Evolutionary conservation across 2,329 filamentous ascomycete genomes (phyloP), one percentile per base, ranked within the genome.

Genomic region (Ophiostoma quercus): DNA sequence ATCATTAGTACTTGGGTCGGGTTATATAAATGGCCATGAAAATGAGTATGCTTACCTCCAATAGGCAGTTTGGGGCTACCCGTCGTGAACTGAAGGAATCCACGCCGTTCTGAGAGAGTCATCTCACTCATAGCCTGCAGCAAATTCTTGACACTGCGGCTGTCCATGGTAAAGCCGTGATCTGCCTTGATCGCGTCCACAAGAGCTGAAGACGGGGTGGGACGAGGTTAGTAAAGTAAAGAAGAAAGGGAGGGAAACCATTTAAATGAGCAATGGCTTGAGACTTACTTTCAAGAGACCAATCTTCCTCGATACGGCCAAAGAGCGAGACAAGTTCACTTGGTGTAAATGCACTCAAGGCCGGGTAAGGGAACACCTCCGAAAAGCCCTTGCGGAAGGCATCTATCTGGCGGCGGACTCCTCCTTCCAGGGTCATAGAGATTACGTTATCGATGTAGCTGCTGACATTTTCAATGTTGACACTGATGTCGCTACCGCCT

Each of bases 111-210:
- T 63, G 88, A 80, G 1, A 85, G 80, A 8, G 85, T 86, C 69
- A 97, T 85, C 77, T 96, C 91, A 78, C 93, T 97, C 95, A 99
- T 98, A 11, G 90, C 90, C 76, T 97, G 93, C 22, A 99, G 84
- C 74, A 99, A 79, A 76, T 99, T 98, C 76, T 90, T 92, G 66
- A 99, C 93, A 76, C 91, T 97, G 81, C 90, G 92, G 83, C 94
- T 98, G 78, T 99, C 95, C 87, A 99, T 95, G 75, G 98, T 99
- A 83, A 92, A 99, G 9, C 95, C 95, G 77, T 99, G 95, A 75
- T 99, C 95, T 37, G 95, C 95, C 82, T 99, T 99, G 82, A 99
- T 94, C 0, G 94, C 97, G 77, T 99, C 95, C 87, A 96, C 96
- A 57, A 99, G 87, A 71, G 95, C 92, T 95, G 39, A 4, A 16